phyloP scores from a whole-genome alignment of 768 basidiomycete species.

The Psilocybe sp. region DNA sequence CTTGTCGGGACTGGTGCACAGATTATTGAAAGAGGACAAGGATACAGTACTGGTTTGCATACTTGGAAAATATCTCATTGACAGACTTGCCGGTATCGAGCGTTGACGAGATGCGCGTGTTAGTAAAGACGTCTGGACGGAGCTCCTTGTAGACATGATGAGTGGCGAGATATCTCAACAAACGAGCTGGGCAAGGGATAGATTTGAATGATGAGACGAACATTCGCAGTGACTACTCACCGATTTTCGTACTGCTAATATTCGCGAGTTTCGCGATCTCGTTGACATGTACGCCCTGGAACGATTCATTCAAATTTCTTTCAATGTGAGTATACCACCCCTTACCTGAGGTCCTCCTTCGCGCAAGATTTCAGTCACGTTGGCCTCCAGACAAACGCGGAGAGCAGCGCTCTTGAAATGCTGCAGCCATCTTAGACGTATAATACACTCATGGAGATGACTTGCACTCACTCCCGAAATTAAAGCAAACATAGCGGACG shows the following conservation, averaged over 20 bases:
- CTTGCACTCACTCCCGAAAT: slow-evolving; percentile 18
- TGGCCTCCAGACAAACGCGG: slow-evolving; percentile 18
- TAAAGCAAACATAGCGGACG: slow-evolving; percentile 16
- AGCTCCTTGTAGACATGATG: slow-evolving; percentile 36
- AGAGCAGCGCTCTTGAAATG: slow-evolving; percentile 22
- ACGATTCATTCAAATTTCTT: not conserved
- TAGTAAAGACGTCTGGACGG: slow-evolving; percentile 30
- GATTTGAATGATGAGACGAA: not conserved
- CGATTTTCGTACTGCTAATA: slow-evolving; percentile 28
- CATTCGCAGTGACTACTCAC: slow-evolving; percentile 15
- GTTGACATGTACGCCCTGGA: slow-evolving; percentile 33
- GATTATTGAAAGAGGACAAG: not conserved
- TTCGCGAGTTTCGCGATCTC: slow-evolving; percentile 29
- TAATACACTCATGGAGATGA: slow-evolving; percentile 7
- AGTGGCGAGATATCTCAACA: slow-evolving; percentile 30
- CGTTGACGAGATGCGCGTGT: slow-evolving; percentile 31
- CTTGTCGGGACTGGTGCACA: slow-evolving; percentile 17
- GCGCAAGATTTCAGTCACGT: slow-evolving; percentile 21
- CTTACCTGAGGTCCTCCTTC: slow-evolving; percentile 29
- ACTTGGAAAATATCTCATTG: slow-evolving; percentile 23
- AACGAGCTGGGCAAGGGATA: slow-evolving; percentile 11
- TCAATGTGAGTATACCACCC: not conserved
- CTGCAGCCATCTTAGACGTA: slow-evolving; percentile 6
- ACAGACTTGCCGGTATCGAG: slow-evolving; percentile 28
- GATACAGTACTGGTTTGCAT: not conserved